phyloP scores from a whole-genome alignment of 805 yeast species.

The Yamadazyma laniorum region DNA sequence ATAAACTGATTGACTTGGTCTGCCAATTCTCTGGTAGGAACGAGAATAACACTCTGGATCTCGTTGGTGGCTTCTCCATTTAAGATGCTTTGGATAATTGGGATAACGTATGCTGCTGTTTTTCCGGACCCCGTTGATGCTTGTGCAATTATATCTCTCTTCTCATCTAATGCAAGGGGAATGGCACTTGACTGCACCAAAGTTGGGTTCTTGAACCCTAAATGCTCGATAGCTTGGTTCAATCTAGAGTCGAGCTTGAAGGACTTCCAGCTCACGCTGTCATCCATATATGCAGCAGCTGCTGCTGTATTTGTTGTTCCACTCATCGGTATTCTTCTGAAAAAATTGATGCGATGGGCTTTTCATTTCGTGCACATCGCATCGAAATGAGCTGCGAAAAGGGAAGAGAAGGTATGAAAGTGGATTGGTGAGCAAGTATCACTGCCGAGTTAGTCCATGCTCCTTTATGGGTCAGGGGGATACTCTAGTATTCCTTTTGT shows the following conservation, averaged over 20 bases:
- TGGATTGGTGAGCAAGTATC: no score
- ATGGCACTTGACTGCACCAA: conserved; percentile 89
- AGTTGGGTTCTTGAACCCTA: conserved; percentile 85
- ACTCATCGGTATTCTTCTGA: conserved; percentile 6
- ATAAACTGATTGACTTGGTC: conserved; percentile 77
- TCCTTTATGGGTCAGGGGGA: no score
- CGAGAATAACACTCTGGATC: conserved; percentile 67
- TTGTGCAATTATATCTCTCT: conserved; percentile 87
- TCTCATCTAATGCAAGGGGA: conserved; percentile 85
- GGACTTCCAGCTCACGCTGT: conserved; percentile 65
- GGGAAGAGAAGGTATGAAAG: no score
- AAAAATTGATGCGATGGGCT: neutral
- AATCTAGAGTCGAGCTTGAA: conserved; percentile 81
- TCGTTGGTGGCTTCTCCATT: conserved; percentile 26
- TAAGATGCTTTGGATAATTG: conserved; percentile 77
- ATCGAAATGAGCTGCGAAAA: no score
- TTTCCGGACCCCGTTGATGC: conserved; percentile 97
- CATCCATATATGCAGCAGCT: conserved; percentile 69
- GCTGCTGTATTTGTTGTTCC: conserved; percentile 39
- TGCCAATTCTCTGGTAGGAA: conserved; percentile 91
- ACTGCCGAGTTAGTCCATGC: no score
- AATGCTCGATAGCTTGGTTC: conserved; percentile 74
- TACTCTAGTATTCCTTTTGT: no score
- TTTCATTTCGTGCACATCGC: neutral
- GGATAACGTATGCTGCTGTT: conserved; percentile 86